Percentiles rank a stretch among this genome's conserved stretches.
phyloP scores from a whole-genome alignment of 1,284 basidiomycete species.

The Volvariella surrecta region DNA sequence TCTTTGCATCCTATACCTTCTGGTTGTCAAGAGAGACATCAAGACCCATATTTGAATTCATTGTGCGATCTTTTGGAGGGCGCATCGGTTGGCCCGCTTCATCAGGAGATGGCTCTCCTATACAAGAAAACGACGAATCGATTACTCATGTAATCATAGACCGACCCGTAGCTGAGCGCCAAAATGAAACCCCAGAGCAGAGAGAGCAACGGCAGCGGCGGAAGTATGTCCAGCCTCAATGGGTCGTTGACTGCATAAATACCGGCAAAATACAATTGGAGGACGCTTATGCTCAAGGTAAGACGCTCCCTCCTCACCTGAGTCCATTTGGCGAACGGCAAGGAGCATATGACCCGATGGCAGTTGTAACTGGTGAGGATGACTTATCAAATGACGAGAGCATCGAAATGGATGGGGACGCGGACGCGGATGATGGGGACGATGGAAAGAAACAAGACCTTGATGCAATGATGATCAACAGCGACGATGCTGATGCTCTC shows the following conservation, averaged over 20 bases:
- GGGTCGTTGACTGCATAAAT: constrained; percentile 97
- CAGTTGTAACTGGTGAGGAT: constrained; percentile 22
- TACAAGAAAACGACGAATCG: constrained; percentile 63
- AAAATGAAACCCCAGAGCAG: constrained; percentile 48
- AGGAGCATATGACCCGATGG: constrained; percentile 70
- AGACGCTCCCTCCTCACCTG: constrained; percentile 87
- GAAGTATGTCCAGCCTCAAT: constrained; percentile 95
- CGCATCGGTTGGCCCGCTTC: constrained; percentile 85
- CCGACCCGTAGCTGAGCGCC: constrained; percentile 56
- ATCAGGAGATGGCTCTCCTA: constrained; percentile 78
- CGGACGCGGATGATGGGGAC: constrained; percentile 21
- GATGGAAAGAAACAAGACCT: constrained; percentile 29
- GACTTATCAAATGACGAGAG: constrained; percentile 26
- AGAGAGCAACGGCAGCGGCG: constrained; percentile 60
- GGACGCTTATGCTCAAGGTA: constrained; percentile 83
- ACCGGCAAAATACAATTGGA: constrained; percentile 79
- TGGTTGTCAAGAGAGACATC: constrained; percentile 95
- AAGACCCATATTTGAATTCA: constrained; percentile 90
- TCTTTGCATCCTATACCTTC: constrained; percentile 89
- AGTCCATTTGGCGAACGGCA: constrained; percentile 89
- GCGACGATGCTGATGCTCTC: constrained; percentile 63
- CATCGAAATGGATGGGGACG: constrained; percentile 19
- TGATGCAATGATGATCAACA: constrained; percentile 31
- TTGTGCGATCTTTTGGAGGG: constrained; percentile 88
- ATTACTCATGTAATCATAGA: constrained; percentile 98